Conservation (phyloP, 2,329 filamentous ascomycete species). For the Clonostachys sp. region DNA sequence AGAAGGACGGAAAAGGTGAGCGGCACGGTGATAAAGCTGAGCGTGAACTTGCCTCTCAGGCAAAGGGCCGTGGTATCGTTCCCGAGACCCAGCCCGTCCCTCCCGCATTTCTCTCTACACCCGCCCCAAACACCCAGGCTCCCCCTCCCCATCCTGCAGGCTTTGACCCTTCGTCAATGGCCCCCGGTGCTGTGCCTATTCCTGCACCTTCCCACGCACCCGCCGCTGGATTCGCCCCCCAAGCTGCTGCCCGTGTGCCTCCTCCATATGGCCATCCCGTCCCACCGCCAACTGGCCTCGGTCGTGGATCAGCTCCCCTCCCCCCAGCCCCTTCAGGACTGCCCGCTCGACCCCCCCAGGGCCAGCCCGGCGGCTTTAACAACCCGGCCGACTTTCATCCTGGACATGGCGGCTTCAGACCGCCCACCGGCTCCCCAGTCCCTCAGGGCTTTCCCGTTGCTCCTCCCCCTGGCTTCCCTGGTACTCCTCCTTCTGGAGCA, state of each 20-base stretch:
- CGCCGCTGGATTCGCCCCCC: constrained; percentile 20
- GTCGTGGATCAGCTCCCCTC: constrained; percentile 27
- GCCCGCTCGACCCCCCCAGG: constrained; percentile 43
- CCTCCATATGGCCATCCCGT: constrained; percentile 21
- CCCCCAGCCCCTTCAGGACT: constrained; percentile 45
- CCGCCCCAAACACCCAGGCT: constrained; percentile 1
- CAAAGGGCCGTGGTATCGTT: constrained; percentile 89
- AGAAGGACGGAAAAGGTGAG: constrained; percentile 98
- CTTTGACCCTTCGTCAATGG: constrained; percentile 22
- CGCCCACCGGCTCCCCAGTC: constrained; percentile 28
- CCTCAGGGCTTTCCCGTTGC: constrained; percentile 26
- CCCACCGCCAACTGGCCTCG: constrained; percentile 11
- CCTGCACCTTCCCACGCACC: constrained; percentile 11
- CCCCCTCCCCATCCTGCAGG: constrained; percentile 12
- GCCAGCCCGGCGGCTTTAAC: constrained; percentile 32
- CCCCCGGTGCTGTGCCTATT: constrained; percentile 11
- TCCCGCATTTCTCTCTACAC: constrained; percentile 57
- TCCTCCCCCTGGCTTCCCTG: constrained; percentile 25
- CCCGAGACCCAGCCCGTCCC: constrained; percentile 74
- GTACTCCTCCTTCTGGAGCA: constrained; percentile 24
- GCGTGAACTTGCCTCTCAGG: constrained; percentile 83
- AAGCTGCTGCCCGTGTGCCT: constrained; percentile 28
- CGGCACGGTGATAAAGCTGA: constrained; percentile 93
- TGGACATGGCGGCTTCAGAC: constrained; percentile 25
- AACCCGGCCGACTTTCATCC: constrained; percentile 45